Base-by-base conservation (phyloP, 2,329 filamentous ascomycete species). In the Xylariomycetidae sp. region DNA sequence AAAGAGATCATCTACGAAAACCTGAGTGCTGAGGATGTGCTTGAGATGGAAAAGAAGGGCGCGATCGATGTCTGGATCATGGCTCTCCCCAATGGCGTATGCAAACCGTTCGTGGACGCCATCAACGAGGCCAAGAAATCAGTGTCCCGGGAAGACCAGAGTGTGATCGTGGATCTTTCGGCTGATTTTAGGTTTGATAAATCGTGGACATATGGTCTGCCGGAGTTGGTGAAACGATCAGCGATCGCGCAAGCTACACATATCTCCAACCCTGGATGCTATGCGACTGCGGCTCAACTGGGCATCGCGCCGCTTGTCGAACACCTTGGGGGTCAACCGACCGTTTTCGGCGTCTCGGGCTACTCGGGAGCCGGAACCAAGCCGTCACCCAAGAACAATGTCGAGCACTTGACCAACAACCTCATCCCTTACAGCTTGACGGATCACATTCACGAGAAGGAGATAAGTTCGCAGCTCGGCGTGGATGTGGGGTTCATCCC, bases 41-140 rank as follows among this genome's bases (percentile, higher is more conserved):
- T 80, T 43, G 74, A 80, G 37, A 87, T 97, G 77, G 86, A 92
- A 42, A 81, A 85, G 57, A 79, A 82, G 19, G 85, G 85, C 32
- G 78, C 89, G 52, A 81, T 97, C 31, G 90, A 97, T 66, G 92
- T 86, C 65, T 97, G 89, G 89, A 86, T 97, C 27, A 92, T 97
- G 86, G 92, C 92, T 22, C 78, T 97, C 18, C 92, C 90, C 27
- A 98, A 97, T 55, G 86, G 87, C 41, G 88, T 95, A 31, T 96
- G 88, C 77, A 85, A 88, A 66, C 89, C 92, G 1, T 98, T 84
- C 49, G 84, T 97, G 8, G 87, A 97, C 44, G 90, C 90, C 6
- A 77, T 97, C 33, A 77, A 89, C 49, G 74, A 83, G 53, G 77
- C 74, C 19, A 78, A 78, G 37, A 74, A 77, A 54, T 67, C 67